These are phyloP conservation scores for Cryptococcus sp. DNA, from an alignment of 1,284 basidiomycete species.

Conservation along the genomic window DNA sequence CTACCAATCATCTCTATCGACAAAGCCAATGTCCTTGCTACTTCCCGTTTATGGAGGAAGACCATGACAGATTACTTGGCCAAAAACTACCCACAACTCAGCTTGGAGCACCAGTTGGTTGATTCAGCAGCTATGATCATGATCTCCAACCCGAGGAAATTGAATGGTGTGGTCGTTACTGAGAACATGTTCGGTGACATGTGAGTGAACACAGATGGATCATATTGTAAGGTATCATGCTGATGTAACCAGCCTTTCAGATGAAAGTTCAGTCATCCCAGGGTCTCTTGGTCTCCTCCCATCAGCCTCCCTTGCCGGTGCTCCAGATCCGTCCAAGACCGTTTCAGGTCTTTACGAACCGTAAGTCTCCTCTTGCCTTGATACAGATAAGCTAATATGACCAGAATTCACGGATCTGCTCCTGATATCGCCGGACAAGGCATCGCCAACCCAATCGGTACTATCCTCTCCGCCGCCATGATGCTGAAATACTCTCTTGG, in stretches of 20 bases:
- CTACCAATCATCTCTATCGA: constrained; percentile 89
- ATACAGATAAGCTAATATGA: not conserved
- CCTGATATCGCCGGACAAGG: constrained; percentile 94
- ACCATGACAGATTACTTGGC: constrained; percentile 77
- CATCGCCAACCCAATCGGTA: constrained; percentile 95
- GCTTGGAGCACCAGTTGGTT: constrained; percentile 84
- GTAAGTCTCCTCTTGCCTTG: constrained; percentile 20
- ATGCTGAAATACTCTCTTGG: constrained; percentile 92
- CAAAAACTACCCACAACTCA: constrained; percentile 79
- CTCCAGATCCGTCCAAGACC: constrained; percentile 65
- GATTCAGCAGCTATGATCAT: constrained; percentile 97
- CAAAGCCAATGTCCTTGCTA: constrained; percentile 98
- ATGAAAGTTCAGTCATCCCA: constrained; percentile 95
- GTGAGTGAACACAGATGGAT: constrained; percentile 48
- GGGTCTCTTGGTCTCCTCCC: constrained; percentile 94
- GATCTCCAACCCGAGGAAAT: constrained; percentile 82
- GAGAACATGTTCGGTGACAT: constrained; percentile 97
- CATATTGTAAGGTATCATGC: not conserved
- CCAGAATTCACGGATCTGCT: constrained; percentile 57
- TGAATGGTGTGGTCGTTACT: constrained; percentile 92
- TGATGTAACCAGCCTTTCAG: constrained; percentile 68
- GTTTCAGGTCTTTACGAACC: constrained; percentile 93
- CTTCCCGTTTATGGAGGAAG: constrained; percentile 88
- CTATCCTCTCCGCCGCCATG: constrained; percentile 93
- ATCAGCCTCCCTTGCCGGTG: constrained; percentile 82